Conservation (phyloP, 202 grass and related monocot species). For the Hordeum pubiflorum region DNA sequence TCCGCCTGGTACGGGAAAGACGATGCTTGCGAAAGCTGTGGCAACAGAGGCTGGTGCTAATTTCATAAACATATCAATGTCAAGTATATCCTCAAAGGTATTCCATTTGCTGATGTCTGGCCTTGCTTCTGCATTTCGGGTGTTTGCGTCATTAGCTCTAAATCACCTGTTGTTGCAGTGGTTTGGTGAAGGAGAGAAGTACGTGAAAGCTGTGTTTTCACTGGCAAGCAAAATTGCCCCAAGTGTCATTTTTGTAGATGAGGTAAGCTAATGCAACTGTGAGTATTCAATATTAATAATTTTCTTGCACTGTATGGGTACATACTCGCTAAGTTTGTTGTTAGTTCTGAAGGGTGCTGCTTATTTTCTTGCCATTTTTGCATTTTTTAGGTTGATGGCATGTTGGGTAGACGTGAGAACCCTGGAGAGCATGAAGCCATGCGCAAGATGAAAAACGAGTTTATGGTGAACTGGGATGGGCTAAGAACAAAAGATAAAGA, state of each 20-base stretch:
- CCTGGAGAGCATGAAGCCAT: constrained; percentile 98
- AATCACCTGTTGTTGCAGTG: constrained; percentile 59
- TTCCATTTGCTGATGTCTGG: not conserved
- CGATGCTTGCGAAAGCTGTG: constrained; percentile 94
- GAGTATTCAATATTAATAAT: not conserved
- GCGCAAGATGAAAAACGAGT: constrained; percentile 99
- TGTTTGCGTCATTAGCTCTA: constrained; percentile 22
- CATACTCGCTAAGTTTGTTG: not conserved
- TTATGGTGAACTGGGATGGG: constrained; percentile 99
- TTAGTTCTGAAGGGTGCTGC: not conserved
- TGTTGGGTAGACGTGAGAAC: constrained; percentile 96
- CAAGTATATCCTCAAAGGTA: constrained; percentile 96
- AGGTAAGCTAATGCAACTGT: constrained; percentile 44
- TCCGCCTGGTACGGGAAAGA: constrained; percentile 88
- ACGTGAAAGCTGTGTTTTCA: constrained; percentile 91
- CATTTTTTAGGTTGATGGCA: constrained; percentile 75
- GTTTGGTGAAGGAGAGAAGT: constrained; percentile 99
- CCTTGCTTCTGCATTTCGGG: constrained; percentile 7
- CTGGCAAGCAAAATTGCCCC: constrained; percentile 97
- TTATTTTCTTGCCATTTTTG: constrained; percentile 2
- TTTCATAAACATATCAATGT: constrained; percentile 99
- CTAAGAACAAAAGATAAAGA: constrained; percentile 92
- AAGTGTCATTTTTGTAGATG: constrained; percentile 91
- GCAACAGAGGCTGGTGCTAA: constrained; percentile 94
- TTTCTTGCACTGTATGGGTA: not conserved